Conservation (phyloP, 1,139 yeast species). For the Geotrichum klebahnii region DNA sequence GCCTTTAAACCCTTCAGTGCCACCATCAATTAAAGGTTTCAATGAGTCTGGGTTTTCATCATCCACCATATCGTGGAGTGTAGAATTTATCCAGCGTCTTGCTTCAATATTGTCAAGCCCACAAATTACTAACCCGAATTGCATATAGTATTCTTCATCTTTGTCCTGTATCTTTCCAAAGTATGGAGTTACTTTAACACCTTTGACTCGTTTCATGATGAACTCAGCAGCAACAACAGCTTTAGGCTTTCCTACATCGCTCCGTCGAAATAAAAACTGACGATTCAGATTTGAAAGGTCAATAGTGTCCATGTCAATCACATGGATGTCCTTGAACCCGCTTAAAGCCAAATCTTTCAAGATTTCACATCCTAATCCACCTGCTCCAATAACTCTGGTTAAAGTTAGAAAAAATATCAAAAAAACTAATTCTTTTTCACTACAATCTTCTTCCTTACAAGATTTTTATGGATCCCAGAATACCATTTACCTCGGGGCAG, state of each 20-base stretch:
- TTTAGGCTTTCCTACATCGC: conserved; percentile 76
- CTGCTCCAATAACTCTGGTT: conserved; percentile 68
- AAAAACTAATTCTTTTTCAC: too few relatives aligned
- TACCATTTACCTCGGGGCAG: conserved; percentile 33
- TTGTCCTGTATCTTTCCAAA: conserved; percentile 72
- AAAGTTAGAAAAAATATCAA: background rate
- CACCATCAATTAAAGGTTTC: conserved; percentile 89
- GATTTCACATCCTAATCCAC: conserved; percentile 94
- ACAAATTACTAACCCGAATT: conserved; percentile 71
- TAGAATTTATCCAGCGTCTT: conserved; percentile 84
- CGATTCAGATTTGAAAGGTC: conserved; percentile 86
- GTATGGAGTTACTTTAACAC: conserved; percentile 52
- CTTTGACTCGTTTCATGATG: conserved; percentile 48
- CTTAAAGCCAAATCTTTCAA: conserved; percentile 74
- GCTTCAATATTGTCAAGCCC: conserved; percentile 92
- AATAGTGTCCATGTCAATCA: conserved; percentile 93
- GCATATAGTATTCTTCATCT: conserved; percentile 57
- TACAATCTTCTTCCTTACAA: conserved; percentile 34
- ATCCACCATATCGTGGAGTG: conserved; percentile 60
- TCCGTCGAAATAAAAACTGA: conserved; percentile 72
- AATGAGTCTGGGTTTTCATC: conserved; percentile 49
- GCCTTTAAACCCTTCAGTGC: conserved; percentile 92
- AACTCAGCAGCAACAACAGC: conserved; percentile 73
- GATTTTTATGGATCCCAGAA: conserved; percentile 36
- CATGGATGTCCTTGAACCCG: conserved; percentile 70